Evolutionary conservation across 768 basidiomycete species (phyloP), one percentile per base, ranked within the genome.

Genomic region (Kondoa subrosea): DNA sequence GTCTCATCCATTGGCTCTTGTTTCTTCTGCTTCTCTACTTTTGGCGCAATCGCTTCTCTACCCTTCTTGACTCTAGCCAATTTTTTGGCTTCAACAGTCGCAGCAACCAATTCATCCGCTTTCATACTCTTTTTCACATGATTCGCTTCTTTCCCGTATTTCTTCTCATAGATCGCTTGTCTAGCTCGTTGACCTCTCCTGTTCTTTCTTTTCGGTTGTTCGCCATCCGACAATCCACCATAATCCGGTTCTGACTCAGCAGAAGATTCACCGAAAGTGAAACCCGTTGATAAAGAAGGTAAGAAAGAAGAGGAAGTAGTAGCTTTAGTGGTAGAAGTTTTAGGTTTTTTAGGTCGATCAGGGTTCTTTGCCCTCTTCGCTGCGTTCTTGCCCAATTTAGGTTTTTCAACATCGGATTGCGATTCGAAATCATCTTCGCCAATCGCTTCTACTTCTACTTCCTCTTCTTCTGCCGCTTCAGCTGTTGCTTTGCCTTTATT

Each of bases 91-190:
- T 73, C 75, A 69, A 79, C 76, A 71, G 72, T 68, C 14, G 68
- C 67, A 8, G 8, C 12, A 8, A 21, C 40, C 21, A 50, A 21
- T 34, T 67, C 67, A 26, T 70, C 70, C 26, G 66, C 70, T 4
- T 71, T 69, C 3, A 2, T 15, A 1, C 64, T 30, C 57, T 84
- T 86, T 77, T 87, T 87, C 78, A 92, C 82, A 76, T 97, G 93
- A 76, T 93, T 95, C 27, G 93, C 92, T 69, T 85, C 84, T 69
- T 81, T 83, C 61, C 93, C 93, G 73, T 84, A 97, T 77, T 91
- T 96, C 79, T 91, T 92, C 78, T 96, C 93, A 92, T 93, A 96
- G 72, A 97, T 95, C 95, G 88, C 88, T 79, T 87, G 81, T 69
- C 95, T 81, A n/a, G 93, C 93, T 62, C 91, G 79, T 76, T 99